Evolutionary conservation across 306 rosid species (phyloP), one percentile per base, ranked within the genome.

Genomic region (Rosa multiflora): DNA sequence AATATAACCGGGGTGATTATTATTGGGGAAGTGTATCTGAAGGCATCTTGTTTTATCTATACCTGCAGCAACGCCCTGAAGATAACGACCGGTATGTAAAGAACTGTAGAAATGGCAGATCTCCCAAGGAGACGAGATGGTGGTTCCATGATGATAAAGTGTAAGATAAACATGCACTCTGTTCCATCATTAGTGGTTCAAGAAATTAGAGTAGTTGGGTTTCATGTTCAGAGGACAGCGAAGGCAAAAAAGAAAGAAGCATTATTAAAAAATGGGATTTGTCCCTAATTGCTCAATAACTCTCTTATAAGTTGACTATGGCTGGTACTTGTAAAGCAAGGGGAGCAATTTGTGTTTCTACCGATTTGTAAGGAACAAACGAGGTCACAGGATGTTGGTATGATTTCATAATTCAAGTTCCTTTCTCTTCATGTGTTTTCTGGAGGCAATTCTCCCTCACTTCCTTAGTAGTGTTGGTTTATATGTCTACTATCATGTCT

Each of bases 101-200:
- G 92, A 96, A 96, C 81, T 96, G 99, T 88, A 91, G 97, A 86
- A 96, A 96, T 61, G 99, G 99, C 46, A 79, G 99, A 83, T 96
- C 99, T 21, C 99, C 99, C 8, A 96, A 96, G 88, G 98, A 96
- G 93, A 96, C 99, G 7, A 93, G 99, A 89, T 96, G 99, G 99
- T 96, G 99, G 99, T 96, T 96, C 89, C 99, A 96, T 79, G 99
- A 96, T 69, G 99, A 96, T 73, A 96, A 96, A 86, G 99, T 96
- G 77, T 96, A 86, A 67, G 40, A 87, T 53, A 76, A 63, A 56
- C 37, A 23, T 23, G 68, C 42, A 61, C 76, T 66, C 76, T 80
- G 77, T 67, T 68, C 77, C 72, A 67, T 78, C 74, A 58, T 85
- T 69, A 84, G 88, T 79, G 55, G 71, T 47, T 75, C 44, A 83